Evolutionary conservation across 371 early-diverging fungal species (phyloP), one percentile per base, ranked within the genome.

Genomic region (Mortierella sp.): DNA sequence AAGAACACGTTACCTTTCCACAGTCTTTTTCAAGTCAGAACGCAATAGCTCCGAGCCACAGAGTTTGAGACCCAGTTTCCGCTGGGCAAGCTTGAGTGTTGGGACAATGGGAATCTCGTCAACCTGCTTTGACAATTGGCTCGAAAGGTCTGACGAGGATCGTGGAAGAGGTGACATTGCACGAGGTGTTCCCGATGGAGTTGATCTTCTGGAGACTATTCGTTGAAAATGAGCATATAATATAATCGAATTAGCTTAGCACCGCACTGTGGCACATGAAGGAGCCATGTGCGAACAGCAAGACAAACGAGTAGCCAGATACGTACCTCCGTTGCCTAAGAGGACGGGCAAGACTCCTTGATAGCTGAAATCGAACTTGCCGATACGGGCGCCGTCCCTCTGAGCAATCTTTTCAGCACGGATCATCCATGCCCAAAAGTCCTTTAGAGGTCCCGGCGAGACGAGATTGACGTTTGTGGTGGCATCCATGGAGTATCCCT

Each of bases 401-500:
- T 89, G 82, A 11, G 93, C 85, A 72, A 93, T 90, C 34, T 89
- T 85, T 71, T 92, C 93, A 21, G 93, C 93, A 46, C 94, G 83
- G 10, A 90, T 79, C 76, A 96, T 90, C 96, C 96, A 97, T 10
- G 88, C 88, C 97, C 97, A 96, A 70, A 96, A 86, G 40, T 93
- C 92, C 48, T 82, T 78, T 34, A 94, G 75, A 21, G 77, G 67
- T 13, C 80, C 77, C 6, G 78, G 75, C 28, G 67, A 43, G 28
- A 80, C 77, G 16, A 74, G 72, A 10, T 67, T 86, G 54, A 86
- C 76, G 59, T 92, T 89, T 28, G 46, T 70, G 31, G 89, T 88
- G 76, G 94, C 95, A 79, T 94, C 90, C 92, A 95, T 93, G 6
- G 94, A 94, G 80, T 97, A 97, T 21, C 96, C 96, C 34, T 87